Percentiles rank a stretch among this genome's conserved stretches.
Evolutionary conservation across 164 flowering plant genomes (phyloP).

Genomic region (Berberis thunbergii): DNA sequence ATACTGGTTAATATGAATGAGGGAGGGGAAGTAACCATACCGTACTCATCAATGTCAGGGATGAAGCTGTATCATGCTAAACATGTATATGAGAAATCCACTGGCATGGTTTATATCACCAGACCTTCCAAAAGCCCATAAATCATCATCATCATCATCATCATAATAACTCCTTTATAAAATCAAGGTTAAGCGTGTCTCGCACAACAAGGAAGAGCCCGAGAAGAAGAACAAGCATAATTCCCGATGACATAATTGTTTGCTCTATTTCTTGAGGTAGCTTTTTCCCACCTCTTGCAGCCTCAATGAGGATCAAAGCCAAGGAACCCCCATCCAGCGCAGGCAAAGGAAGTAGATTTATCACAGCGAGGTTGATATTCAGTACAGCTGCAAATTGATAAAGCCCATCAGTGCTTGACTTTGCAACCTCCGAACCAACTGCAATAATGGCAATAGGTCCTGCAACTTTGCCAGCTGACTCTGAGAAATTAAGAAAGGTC

Average conservation of each 20-base stretch:
- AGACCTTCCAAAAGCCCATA: constrained; percentile 12
- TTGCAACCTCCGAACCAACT: constrained; percentile 96
- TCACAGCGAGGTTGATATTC: constrained; percentile 87
- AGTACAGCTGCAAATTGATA: constrained; percentile 90
- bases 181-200: constrained; percentile 91
- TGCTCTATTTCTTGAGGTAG: constrained; percentile 90
- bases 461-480: constrained; percentile 79
- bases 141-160: constrained; percentile 24
- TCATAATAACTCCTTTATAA: constrained; percentile 76
- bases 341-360: constrained; percentile 92
- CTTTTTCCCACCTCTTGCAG: constrained; percentile 89
- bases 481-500: constrained; percentile 78
- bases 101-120: not conserved
- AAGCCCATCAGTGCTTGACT: constrained; percentile 77
- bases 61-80: constrained; percentile 6
- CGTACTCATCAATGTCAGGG: not conserved
- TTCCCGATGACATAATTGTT: constrained; percentile 86
- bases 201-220: constrained; percentile 72
- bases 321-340: constrained; percentile 94
- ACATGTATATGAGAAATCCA: not conserved
- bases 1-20: constrained; percentile 4
- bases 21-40: constrained; percentile 2
- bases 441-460: constrained; percentile 98
- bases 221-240: constrained; percentile 60
- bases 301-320: constrained; percentile 76